Percentiles rank a stretch among this genome's conserved stretches.
These are phyloP conservation scores for Mychonastes homosphaera DNA, from an alignment of 139 green algal species.

Conservation along the genomic window DNA sequence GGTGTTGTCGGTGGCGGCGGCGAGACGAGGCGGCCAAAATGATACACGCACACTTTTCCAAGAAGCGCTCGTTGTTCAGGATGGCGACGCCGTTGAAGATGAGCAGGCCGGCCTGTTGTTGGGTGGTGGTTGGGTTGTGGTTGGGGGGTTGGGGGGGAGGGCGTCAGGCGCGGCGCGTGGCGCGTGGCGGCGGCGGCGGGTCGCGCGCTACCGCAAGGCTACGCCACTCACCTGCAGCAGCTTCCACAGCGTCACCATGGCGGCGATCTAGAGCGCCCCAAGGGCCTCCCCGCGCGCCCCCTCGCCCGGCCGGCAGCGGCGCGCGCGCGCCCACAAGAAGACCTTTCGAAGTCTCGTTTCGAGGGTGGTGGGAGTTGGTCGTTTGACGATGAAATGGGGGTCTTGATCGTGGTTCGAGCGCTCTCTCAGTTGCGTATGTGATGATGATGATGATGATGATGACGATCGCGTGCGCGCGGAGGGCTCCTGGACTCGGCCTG, in stretches of 20 bases:
- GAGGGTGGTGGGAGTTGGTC: too few species aligned
- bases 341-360: too few species aligned
- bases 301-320: too few species aligned
- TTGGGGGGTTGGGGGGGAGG: background rate
- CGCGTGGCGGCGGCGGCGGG: background rate
- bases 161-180: background rate
- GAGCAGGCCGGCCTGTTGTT: conserved; percentile 59
- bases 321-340: too few species aligned
- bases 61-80: conserved; percentile 85
- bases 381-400: too few species aligned
- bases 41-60: conserved; percentile 58
- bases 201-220: background rate
- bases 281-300: too few species aligned
- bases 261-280: too few species aligned
- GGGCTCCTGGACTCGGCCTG: too few species aligned
- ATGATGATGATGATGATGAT: too few species aligned
- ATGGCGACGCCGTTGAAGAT: conserved; percentile 73
- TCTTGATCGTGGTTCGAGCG: too few species aligned
- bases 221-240: conserved; percentile 50
- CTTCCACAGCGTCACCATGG: conserved; percentile 71
- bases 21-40: background rate
- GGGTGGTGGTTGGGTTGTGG: background rate
- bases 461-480: too few species aligned
- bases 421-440: too few species aligned
- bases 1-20: background rate